phyloP scores from a whole-genome alignment of 768 basidiomycete genomes.

The Cystofilobasidium capitatum region DNA sequence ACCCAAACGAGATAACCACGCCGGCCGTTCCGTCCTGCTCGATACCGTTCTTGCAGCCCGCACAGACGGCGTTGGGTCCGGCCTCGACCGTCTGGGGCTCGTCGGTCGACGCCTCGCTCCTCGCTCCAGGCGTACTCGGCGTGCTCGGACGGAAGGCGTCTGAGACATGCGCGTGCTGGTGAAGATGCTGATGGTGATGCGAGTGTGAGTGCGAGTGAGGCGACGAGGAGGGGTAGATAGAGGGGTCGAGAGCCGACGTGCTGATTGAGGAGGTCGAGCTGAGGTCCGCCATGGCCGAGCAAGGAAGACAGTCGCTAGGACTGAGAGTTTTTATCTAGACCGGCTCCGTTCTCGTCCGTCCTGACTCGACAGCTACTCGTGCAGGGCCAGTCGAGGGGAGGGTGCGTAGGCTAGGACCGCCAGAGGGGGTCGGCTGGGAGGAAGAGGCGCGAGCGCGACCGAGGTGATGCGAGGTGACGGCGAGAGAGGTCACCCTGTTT shows the following conservation, averaged over 20 bases:
- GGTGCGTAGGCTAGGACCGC: too few species aligned
- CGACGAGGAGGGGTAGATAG: background rate
- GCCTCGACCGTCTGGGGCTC: constrained; percentile 1
- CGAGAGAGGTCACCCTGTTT: too few species aligned
- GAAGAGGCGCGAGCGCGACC: too few species aligned
- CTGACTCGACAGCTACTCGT: too few species aligned
- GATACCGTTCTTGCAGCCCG: constrained; percentile 36
- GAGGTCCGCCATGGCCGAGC: too few species aligned
- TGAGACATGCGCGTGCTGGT: background rate
- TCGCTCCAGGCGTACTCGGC: background rate
- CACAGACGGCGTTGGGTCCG: constrained; percentile 28
- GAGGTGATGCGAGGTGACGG: too few species aligned
- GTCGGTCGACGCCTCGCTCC: background rate
- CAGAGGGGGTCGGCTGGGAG: too few species aligned
- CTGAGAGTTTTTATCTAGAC: too few species aligned
- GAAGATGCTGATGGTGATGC: background rate
- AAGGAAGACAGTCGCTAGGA: too few species aligned
- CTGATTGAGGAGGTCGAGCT: background rate
- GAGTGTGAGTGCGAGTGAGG: constrained; percentile 1
- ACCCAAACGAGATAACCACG: constrained; percentile 88
- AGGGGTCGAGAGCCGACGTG: background rate
- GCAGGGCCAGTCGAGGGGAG: too few species aligned
- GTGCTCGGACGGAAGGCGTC: constrained; percentile 3
- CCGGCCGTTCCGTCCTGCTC: constrained; percentile 44
- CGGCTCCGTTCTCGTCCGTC: too few species aligned